phyloP scores from a whole-genome alignment of 192 early-diverging fungal genomes.

The Lobosporangium transversale region DNA sequence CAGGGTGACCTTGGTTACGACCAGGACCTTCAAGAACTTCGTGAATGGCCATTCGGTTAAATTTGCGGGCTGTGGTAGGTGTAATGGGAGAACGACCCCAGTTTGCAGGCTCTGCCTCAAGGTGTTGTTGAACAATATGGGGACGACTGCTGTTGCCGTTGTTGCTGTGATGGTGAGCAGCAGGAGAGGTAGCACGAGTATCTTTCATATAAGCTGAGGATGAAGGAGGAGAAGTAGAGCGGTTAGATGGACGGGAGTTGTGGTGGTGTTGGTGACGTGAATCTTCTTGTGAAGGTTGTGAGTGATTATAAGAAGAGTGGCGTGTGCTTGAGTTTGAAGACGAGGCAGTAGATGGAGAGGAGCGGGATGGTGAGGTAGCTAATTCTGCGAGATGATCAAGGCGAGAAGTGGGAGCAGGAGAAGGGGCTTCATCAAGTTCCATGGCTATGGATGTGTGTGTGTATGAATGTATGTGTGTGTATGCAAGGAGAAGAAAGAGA shows the following conservation, averaged over 20 bases:
- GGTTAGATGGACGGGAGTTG: background rate
- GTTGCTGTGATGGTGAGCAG: slow-evolving; percentile 12
- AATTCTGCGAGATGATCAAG: slow-evolving; percentile 51
- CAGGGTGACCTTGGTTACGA: background rate
- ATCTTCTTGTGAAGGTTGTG: slow-evolving; percentile 16
- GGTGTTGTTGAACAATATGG: slow-evolving; percentile 20
- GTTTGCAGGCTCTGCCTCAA: slow-evolving; percentile 31
- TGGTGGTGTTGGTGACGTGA: slow-evolving; percentile 4
- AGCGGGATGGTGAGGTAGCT: slow-evolving; percentile 44
- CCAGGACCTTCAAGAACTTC: slow-evolving; percentile 33
- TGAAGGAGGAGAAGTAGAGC: slow-evolving; percentile 4
- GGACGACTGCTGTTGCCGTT: no score
- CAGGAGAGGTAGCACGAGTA: slow-evolving; percentile 8
- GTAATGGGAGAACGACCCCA: slow-evolving; percentile 46
- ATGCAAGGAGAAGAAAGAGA: background rate
- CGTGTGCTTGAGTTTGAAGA: background rate
- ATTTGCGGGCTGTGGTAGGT: slow-evolving; percentile 46
- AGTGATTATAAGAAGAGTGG: slow-evolving; percentile 8
- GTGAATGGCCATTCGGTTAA: slow-evolving; percentile 51
- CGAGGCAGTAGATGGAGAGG: slow-evolving; percentile 12
- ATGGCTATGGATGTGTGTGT: slow-evolving; percentile 8
- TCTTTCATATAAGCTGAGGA: slow-evolving; percentile 9
- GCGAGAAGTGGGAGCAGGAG: slow-evolving; percentile 37
- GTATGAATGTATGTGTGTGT: slow-evolving; percentile 4
- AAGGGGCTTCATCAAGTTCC: slow-evolving; percentile 47